These are phyloP conservation scores for Allium fistulosum DNA, from an alignment of 106 monocot species.

Conservation along the genomic window DNA sequence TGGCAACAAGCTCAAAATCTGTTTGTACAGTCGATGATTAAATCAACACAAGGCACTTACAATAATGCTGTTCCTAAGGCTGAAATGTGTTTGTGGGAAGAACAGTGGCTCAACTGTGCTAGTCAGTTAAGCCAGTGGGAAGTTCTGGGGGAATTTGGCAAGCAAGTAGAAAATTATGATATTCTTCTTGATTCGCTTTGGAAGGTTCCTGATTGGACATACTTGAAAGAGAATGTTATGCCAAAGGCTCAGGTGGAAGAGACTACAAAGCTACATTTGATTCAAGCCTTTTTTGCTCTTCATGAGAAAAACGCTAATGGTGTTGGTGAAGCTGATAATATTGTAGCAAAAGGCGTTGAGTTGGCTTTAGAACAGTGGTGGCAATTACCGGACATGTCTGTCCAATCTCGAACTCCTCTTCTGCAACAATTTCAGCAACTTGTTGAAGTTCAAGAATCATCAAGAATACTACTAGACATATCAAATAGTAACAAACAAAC, in stretches of 20 bases:
- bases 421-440: slow-evolving; percentile 96
- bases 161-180: slow-evolving; percentile 95
- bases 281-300: slow-evolving; percentile 75
- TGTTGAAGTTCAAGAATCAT: slow-evolving; percentile 95
- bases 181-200: slow-evolving; percentile 91
- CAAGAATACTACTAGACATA: slow-evolving; percentile 80
- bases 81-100: slow-evolving; percentile 99
- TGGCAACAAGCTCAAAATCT: slow-evolving; percentile 94
- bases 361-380: slow-evolving; percentile 97
- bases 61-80: slow-evolving; percentile 92
- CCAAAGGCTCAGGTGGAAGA: slow-evolving; percentile 94
- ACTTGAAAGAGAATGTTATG: slow-evolving; percentile 83
- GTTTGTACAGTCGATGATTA: slow-evolving; percentile 98
- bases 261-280: slow-evolving; percentile 72
- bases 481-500: slow-evolving; percentile 84
- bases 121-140: slow-evolving; percentile 96
- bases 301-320: slow-evolving; percentile 78
- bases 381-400: slow-evolving; percentile 94
- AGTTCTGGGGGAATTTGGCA: slow-evolving; percentile 81
- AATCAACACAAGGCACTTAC: slow-evolving; percentile 98
- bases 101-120: slow-evolving; percentile 92
- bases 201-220: slow-evolving; percentile 95
- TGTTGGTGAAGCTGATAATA: slow-evolving; percentile 79
- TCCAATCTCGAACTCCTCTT: slow-evolving; percentile 75
- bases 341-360: slow-evolving; percentile 88